These are phyloP conservation scores for Cadophora malorum DNA, from an alignment of 2,329 filamentous ascomycete species.

Conservation along the genomic window DNA sequence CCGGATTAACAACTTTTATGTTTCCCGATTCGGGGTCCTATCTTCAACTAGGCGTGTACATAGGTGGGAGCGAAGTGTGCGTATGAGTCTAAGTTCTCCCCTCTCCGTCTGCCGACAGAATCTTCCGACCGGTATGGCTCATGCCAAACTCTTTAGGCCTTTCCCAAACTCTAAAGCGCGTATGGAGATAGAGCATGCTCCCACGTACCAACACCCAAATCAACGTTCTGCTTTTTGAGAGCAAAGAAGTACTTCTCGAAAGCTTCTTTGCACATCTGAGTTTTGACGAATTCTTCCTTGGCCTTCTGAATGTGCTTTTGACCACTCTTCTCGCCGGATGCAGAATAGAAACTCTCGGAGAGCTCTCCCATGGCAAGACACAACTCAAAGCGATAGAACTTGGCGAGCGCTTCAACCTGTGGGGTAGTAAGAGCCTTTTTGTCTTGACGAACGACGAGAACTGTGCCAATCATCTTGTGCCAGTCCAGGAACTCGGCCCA, in stretches of 20 bases:
- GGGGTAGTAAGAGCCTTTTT: conserved; percentile 13
- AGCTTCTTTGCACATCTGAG: neutral
- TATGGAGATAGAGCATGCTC: conserved; percentile 18
- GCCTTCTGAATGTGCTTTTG: neutral
- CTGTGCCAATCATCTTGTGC: conserved; percentile 15
- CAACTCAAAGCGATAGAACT: conserved; percentile 5
- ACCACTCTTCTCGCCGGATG: neutral
- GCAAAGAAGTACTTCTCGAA: conserved; percentile 23
- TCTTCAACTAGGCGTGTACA: too few species aligned
- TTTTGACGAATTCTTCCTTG: neutral
- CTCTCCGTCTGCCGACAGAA: too few species aligned
- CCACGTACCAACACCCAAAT: conserved; percentile 13
- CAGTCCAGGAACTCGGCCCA: neutral
- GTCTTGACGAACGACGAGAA: conserved; percentile 23
- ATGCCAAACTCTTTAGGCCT: too few species aligned
- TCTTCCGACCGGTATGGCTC: too few species aligned
- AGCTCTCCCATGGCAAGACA: neutral
- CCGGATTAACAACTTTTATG: too few species aligned
- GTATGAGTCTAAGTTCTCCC: too few species aligned
- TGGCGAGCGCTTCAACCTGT: conserved; percentile 23
- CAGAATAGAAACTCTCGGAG: too few species aligned
- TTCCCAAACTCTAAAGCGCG: neutral
- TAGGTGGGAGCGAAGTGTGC: too few species aligned
- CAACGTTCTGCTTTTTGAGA: conserved; percentile 5
- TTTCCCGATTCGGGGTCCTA: too few species aligned